Conservation (phyloP, 1,284 basidiomycete genomes). For the Puccinia hordei region DNA sequence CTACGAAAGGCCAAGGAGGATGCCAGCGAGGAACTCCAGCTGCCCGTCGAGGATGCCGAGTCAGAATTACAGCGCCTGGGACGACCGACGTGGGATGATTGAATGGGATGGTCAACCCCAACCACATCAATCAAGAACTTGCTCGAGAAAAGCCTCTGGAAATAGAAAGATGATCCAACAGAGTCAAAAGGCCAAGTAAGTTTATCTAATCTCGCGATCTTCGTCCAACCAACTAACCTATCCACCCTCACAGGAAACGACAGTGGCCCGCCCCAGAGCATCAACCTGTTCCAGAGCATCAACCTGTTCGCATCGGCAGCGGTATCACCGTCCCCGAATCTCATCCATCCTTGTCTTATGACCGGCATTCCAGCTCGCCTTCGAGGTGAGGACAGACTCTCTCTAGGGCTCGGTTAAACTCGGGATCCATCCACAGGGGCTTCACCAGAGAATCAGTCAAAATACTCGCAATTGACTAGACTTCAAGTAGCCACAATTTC, state of each 20-base stretch:
- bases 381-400: conserved; percentile 29
- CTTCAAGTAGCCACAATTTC: neutral
- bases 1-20: conserved; percentile 71
- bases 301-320: conserved; percentile 26
- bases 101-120: conserved; percentile 29
- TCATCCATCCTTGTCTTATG: neutral
- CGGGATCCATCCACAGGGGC: neutral
- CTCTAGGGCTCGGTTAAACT: conserved; percentile 21
- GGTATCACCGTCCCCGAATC: conserved; percentile 5
- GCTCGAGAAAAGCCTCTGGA: conserved; percentile 34
- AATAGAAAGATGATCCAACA: conserved; percentile 50
- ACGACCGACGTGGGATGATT: conserved; percentile 32
- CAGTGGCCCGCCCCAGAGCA: conserved; percentile 47
- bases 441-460: neutral
- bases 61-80: conserved; percentile 63
- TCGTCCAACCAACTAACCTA: neutral
- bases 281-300: no score
- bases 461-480: neutral
- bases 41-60: conserved; percentile 71
- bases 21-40: conserved; percentile 69
- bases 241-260: conserved; percentile 20
- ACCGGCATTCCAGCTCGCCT: conserved; percentile 25
- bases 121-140: neutral
- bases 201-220: neutral
- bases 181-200: conserved; percentile 37